Base-by-base conservation (phyloP, 75 land plant species). In the Selaginella moellendorffii region DNA sequence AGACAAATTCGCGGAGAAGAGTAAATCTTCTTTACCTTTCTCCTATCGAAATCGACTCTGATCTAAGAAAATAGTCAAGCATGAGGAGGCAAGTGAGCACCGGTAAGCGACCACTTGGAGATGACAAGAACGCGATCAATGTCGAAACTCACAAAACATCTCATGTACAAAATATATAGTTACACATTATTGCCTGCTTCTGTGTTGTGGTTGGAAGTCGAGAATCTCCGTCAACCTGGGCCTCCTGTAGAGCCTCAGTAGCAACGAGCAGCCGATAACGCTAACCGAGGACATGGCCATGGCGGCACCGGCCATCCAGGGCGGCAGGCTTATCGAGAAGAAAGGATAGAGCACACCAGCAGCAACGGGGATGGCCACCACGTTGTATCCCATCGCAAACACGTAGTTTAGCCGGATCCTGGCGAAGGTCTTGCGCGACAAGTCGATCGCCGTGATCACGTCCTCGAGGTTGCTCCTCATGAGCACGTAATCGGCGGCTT, bases 341-440 rank as follows among this genome's bases (percentile, higher is more conserved):
- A 63, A 65, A 1, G 98, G 96, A 46, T 79, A 93, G 64, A 93
- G 73, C 1, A 76, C 81, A 1, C 98, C 98, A 26, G 98, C 96
- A 26, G 98, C 98, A 46, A 93, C 52, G 0, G 98, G 98, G 27
- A 93, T 82, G 0, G 96, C 98, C 23, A 89, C 53, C 1, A 93
- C 68, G 73, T 93, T 93, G 78, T 93, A 93, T 0, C 80, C 98
- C 96, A 93, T 85, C 19, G 98, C 98, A 81, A 93, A 89, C 2
- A 85, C 62, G 63, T 93, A 89, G 67, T 93, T 93, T 74, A 76
- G 70, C 12, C 80, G 71, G 31, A 93, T 93, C 0, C 98, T 77
- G 1, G 82, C 22, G 26, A 93, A 81, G 0, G 96, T 93, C 67
- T 89, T 93, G 71, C 85, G 77, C 0, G 98, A 93, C 59, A 93